Percentiles rank a stretch among this genome's conserved stretches.
phyloP scores from a whole-genome alignment of 2,329 filamentous ascomycete species.

The Aspergillus hortae region DNA sequence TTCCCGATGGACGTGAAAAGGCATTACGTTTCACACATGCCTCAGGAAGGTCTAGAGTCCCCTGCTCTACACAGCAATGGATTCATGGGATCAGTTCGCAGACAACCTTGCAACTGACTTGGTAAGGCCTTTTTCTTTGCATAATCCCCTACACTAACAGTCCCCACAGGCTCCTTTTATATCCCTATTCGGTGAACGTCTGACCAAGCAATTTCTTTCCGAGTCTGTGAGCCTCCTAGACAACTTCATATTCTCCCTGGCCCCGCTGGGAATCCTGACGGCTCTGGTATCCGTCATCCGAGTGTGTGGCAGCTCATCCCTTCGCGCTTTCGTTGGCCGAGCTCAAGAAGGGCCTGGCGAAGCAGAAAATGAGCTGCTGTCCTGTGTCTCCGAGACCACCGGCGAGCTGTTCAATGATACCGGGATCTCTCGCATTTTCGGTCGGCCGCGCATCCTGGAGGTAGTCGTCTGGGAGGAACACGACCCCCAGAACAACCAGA shows the following conservation, averaged over 20 bases:
- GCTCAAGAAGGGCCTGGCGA: slow-evolving; percentile 42
- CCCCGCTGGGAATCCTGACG: slow-evolving; percentile 46
- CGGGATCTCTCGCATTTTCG: slow-evolving; percentile 35
- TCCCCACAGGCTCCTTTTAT: slow-evolving; percentile 31
- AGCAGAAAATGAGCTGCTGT: slow-evolving; percentile 44
- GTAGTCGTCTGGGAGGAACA: slow-evolving; percentile 42
- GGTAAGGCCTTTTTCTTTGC: slow-evolving; percentile 20
- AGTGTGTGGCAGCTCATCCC: slow-evolving; percentile 41
- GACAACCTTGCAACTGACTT: slow-evolving; percentile 40
- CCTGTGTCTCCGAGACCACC: slow-evolving; percentile 45
- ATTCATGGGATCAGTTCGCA: slow-evolving; percentile 34
- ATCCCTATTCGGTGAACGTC: slow-evolving; percentile 45
- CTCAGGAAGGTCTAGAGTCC: slow-evolving; percentile 21
- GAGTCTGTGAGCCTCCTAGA: slow-evolving; percentile 41
- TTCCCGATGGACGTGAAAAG: neutral
- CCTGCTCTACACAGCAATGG: neutral
- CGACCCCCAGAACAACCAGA: slow-evolving; percentile 28
- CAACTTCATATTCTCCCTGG: slow-evolving; percentile 46
- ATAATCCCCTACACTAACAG: neutral
- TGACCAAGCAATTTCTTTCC: slow-evolving; percentile 49
- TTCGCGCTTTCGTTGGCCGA: slow-evolving; percentile 46
- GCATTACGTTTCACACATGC: slow-evolving; percentile 1
- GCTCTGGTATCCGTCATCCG: slow-evolving; percentile 44
- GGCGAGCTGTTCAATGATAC: slow-evolving; percentile 47
- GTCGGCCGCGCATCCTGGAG: slow-evolving; percentile 32